Percentiles rank a stretch among this genome's conserved stretches.
phyloP scores from a whole-genome alignment of 331 rosid species.

The Pyrus hybrid region DNA sequence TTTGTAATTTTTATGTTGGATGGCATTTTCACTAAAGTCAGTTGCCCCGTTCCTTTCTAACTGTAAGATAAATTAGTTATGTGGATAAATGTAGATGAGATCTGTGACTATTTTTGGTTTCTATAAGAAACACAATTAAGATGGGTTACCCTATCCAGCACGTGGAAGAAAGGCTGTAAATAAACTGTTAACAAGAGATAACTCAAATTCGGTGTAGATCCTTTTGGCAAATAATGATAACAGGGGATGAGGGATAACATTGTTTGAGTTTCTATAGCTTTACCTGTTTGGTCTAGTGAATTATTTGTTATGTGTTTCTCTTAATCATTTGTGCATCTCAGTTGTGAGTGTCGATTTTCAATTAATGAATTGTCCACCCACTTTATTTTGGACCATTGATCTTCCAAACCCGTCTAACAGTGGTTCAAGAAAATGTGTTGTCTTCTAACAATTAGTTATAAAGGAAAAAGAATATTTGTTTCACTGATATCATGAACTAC shows the following conservation, averaged over 20 bases:
- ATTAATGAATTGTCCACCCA: background rate
- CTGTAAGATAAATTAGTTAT: background rate
- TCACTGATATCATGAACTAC: background rate
- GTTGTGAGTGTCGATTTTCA: background rate
- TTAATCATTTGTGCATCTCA: background rate
- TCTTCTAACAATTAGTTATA: background rate
- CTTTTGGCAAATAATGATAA: background rate
- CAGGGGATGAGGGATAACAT: background rate
- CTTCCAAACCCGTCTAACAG: background rate
- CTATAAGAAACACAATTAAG: background rate
- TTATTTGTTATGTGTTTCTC: too few species aligned
- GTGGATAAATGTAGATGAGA: background rate
- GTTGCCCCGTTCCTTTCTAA: background rate
- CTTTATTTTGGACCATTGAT: background rate
- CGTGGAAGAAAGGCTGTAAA: background rate
- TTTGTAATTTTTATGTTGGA: background rate
- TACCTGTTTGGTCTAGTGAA: background rate
- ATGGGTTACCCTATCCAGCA: background rate
- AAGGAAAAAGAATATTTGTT: background rate
- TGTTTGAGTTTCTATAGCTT: background rate
- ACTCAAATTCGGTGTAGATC: too few species aligned
- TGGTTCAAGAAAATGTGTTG: background rate
- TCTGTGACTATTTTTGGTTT: background rate
- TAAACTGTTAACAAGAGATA: too few species aligned
- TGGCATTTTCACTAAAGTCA: background rate